Evolutionary conservation across 208 protist species (phyloP).

Genomic region (Tritrichomonas musculus): DNA sequence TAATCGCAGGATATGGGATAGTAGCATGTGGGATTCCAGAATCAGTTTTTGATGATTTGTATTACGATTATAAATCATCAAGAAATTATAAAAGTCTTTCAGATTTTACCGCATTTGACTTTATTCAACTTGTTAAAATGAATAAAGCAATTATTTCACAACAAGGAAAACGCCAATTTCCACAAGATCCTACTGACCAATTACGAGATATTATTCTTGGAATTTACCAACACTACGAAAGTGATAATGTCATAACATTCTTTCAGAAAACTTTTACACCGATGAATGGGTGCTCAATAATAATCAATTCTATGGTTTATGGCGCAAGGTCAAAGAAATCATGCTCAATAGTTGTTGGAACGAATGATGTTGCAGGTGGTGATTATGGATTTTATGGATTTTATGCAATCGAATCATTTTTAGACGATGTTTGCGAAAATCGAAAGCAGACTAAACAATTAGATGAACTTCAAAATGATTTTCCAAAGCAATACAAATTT

Average conservation of each 20-base stretch:
- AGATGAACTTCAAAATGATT: background rate
- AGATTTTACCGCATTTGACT: background rate
- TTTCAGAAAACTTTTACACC: background rate
- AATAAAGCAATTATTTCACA: background rate
- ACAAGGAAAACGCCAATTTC: background rate
- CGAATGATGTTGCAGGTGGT: background rate
- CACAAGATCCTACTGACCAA: conserved; percentile 12
- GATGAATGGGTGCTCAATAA: background rate
- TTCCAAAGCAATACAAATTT: background rate
- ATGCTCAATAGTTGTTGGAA: background rate
- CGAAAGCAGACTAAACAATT: background rate
- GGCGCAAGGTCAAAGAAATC: background rate
- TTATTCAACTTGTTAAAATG: background rate
- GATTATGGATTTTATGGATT: background rate
- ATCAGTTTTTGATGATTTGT: background rate
- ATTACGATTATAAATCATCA: background rate
- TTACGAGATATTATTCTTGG: background rate
- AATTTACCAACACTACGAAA: background rate
- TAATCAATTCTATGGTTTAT: background rate
- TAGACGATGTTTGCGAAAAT: background rate
- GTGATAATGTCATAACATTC: background rate
- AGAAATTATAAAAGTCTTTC: background rate
- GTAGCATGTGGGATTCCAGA: background rate
- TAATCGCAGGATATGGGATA: background rate
- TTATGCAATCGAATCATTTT: background rate